Conservation (phyloP, 2,329 filamentous ascomycete genomes). For the Alternaria burnsii region DNA sequence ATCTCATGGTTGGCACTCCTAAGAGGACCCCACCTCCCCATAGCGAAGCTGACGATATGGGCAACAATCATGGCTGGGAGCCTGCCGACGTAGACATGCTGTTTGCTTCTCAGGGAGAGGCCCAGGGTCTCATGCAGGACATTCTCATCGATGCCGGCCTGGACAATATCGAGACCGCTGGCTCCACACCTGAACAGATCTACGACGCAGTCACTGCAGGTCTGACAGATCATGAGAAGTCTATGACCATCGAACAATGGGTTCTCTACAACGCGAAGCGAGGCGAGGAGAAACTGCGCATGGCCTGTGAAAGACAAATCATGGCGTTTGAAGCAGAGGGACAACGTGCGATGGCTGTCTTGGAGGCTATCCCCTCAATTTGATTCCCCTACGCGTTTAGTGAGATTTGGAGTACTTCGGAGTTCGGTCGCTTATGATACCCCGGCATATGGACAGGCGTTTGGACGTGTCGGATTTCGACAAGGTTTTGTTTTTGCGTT, state of each 20-base stretch:
- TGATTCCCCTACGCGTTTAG: constrained; percentile 14
- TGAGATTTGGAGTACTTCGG: constrained; percentile 16
- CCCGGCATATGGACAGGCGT: constrained; percentile 19
- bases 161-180: constrained; percentile 36
- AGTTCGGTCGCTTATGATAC: constrained; percentile 36
- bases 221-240: constrained; percentile 78
- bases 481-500: not conserved
- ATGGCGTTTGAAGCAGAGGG: constrained; percentile 85
- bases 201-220: constrained; percentile 64
- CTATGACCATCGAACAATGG: constrained; percentile 95
- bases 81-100: constrained; percentile 78
- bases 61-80: constrained; percentile 66
- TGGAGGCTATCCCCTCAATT: constrained; percentile 64
- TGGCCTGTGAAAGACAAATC: constrained; percentile 85
- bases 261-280: constrained; percentile 80
- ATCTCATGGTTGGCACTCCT: constrained; percentile 48
- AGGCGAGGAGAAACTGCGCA: constrained; percentile 80
- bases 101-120: constrained; percentile 55
- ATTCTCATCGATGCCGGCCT: constrained; percentile 42
- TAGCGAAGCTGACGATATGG: constrained; percentile 23
- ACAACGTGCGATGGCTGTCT: constrained; percentile 74
- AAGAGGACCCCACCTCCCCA: constrained; percentile 34
- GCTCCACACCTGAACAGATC: constrained; percentile 45
- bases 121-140: constrained; percentile 34
- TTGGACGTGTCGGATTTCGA: constrained; percentile 15